Conservation (phyloP, 352 stramenopile species). For the Pythium oligandrum region DNA sequence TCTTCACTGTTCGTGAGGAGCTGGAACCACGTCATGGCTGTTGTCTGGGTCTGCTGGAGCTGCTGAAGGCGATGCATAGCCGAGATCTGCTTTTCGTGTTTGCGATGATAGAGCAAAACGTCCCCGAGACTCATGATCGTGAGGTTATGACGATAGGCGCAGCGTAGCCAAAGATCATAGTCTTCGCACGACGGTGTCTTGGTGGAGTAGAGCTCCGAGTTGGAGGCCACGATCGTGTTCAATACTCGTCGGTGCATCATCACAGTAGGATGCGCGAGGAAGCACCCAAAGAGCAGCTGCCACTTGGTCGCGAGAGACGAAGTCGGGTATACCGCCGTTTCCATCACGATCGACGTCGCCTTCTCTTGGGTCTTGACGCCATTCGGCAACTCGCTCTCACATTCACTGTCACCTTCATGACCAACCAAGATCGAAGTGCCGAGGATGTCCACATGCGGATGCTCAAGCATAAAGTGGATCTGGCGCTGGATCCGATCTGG, state of each 20-base stretch:
- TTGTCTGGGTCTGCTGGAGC: conserved; percentile 35
- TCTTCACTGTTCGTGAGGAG: conserved; percentile 8
- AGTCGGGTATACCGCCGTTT: conserved; percentile 41
- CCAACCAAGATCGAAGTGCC: conserved; percentile 33
- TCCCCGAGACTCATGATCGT: conserved; percentile 49
- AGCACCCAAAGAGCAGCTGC: conserved; percentile 77
- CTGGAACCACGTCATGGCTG: conserved; percentile 18
- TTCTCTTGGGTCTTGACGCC: background rate
- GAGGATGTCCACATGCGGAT: conserved; percentile 34
- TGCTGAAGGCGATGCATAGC: conserved; percentile 25
- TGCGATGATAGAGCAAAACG: conserved; percentile 47
- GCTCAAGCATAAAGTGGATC: conserved; percentile 29
- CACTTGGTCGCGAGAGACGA: conserved; percentile 54
- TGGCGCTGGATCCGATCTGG: conserved; percentile 54
- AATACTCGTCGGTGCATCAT: conserved; percentile 59
- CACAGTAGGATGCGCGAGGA: conserved; percentile 71
- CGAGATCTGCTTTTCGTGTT: conserved; percentile 21
- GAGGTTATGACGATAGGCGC: conserved; percentile 28
- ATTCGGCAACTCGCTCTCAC: background rate
- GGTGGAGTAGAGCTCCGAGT: conserved; percentile 38
- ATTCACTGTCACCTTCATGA: conserved; percentile 9
- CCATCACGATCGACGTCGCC: conserved; percentile 4
- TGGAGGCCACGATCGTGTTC: conserved; percentile 20
- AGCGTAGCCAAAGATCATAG: conserved; percentile 80
- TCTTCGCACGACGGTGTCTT: conserved; percentile 48